Evolutionary conservation across 2,329 filamentous ascomycete species (phyloP), one percentile per base, ranked within the genome.

Genomic region (Ceratocystis colombiana): DNA sequence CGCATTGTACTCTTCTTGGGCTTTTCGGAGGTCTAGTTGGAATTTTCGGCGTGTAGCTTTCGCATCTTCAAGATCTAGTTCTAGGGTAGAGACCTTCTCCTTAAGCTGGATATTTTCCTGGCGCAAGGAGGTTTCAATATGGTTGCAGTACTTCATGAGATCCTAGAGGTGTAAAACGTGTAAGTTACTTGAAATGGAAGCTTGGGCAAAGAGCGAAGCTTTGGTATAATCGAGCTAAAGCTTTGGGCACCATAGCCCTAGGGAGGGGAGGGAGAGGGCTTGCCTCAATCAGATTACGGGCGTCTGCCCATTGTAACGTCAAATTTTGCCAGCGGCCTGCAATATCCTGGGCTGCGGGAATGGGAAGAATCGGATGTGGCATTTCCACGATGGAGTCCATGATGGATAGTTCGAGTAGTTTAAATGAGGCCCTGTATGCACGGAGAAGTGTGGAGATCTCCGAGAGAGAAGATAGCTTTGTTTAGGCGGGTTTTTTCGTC

Each of bases 71-170:
- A 50, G 48, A 12, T 50, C 48, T 22, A 37, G 64, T 25, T 66
- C 30, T 66, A 48, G 30, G 22, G 66, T 65, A 10, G 37, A 10
- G 44, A 37, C 57, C 44, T 66, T 61, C 33, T 76, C 72, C 57
- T 68, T 70, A 4, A 84, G 74, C 7, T 70, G 70, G 1, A 70
- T 69, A 68, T 79, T 83, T 70, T 84, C 79, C 45, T 74, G 71
- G 25, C 74, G 75, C 3, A 81, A 71, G 5, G 67, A 71, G 20
- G 72, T 74, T 71, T 84, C 79, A 62, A 81, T 67, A 15, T 71
- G 70, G 67, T 83, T 75, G 69, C 73, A 73, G 69, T 81, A 79
- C 57, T 77, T 70, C 67, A 82, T 72, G 37, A 82, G 73, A 68
- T 82, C 80, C 80, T 82, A 61, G 48, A 10, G n/a, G 22, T 50